phyloP scores from a whole-genome alignment of 164 flowering plant genomes.

The Liquidambar formosana region DNA sequence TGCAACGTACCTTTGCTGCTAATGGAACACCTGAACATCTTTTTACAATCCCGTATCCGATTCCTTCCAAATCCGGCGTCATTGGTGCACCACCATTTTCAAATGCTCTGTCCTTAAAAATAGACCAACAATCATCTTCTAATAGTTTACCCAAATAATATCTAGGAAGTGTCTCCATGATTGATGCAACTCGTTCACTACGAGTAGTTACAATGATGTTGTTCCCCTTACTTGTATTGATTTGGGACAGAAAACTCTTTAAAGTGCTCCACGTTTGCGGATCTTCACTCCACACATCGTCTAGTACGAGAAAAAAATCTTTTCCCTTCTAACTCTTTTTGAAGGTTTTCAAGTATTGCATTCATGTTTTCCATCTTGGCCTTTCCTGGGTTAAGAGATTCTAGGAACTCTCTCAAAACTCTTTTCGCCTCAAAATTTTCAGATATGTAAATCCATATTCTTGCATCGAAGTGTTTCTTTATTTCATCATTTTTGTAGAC shows the following conservation, averaged over 20 bases:
- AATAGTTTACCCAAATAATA: constrained; percentile 5
- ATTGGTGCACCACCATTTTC: neutral
- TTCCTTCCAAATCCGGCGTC: neutral
- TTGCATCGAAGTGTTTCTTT: neutral
- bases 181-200: neutral
- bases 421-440: neutral
- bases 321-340: neutral
- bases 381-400: neutral
- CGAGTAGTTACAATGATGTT: constrained; percentile 18
- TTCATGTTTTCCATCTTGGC: neutral
- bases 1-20: constrained; percentile 12
- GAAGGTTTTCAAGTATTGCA: neutral
- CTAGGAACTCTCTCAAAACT: neutral
- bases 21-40: constrained; percentile 25
- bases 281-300: constrained; percentile 21
- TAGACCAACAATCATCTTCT: constrained; percentile 14
- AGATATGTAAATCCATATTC: neutral
- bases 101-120: constrained; percentile 13
- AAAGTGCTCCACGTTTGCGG: constrained; percentile 4
- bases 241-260: neutral
- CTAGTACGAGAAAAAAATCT: constrained; percentile 17
- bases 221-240: neutral
- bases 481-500: neutral
- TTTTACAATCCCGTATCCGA: constrained; percentile 1
- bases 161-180: neutral